Base-by-base conservation (phyloP, 2,329 filamentous ascomycete genomes). In the Diplodia corticola region DNA sequence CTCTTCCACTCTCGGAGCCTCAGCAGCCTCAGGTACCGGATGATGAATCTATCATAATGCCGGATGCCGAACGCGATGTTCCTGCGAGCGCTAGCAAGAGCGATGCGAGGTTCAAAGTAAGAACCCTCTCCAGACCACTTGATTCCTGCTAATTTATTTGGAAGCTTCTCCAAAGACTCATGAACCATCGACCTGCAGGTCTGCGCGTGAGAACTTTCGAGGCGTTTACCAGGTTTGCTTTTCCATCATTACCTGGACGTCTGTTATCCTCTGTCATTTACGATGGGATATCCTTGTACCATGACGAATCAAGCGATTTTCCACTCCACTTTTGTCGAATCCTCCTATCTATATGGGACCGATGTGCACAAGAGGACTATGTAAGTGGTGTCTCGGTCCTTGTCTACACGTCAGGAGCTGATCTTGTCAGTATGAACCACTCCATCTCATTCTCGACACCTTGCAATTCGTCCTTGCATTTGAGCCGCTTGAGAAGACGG, bases 251-350 rank as follows among this genome's bases (percentile, higher is more conserved):
- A n/a, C 83, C 85, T 1, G 75, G 78, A 0, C 83, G 83, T 53
- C 89, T 87, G 0, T 81, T 93, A 6, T 86, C 90, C 0, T 86
- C 90, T 3, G 81, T 88, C 24, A 84, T 93, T 33, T 85, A 91
- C 63, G 87, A 91, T 69, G 85, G 84, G 51, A 77, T 94, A n/a
- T 86, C 89, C 0, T 74, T 81, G 61, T 81, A 77, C 54, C 79
- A 75, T 6, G 64, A 79, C 73, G 63, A 82, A 79, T 57, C 81
- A 79, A 77, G 86, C 79, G 73, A 79, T 57, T 80, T 91, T 3
- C 84, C 90, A 1, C 79, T 89, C 10, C 85, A 88, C 67, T 88
- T 93, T 69, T 87, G 86, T 60, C 81, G 86, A 57, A 80, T 88
- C 33, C 77, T 93, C 22, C 82, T 91, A 59, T 81, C 84, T 17